These are phyloP conservation scores for Cladophialophora chaetospira DNA, from an alignment of 2,329 filamentous ascomycete species.

Conservation along the genomic window DNA sequence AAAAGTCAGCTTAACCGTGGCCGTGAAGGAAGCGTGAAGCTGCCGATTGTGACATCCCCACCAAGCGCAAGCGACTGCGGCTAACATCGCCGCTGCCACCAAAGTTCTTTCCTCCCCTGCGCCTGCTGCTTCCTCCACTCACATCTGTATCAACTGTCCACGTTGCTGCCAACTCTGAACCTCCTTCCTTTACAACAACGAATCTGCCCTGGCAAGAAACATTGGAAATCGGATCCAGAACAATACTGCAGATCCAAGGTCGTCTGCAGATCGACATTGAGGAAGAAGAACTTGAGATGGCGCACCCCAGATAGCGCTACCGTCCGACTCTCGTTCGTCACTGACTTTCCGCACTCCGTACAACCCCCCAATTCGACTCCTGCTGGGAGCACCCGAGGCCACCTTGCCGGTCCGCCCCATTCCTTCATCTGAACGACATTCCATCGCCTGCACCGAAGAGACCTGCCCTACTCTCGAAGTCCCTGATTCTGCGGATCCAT, in stretches of 20 bases:
- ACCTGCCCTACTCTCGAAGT: background rate
- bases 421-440: background rate
- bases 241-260: background rate
- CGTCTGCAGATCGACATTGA: slow-evolving; percentile 8
- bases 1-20: background rate
- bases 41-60: too few species aligned
- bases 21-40: too few species aligned
- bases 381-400: slow-evolving; percentile 2
- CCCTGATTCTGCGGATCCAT: slow-evolving; percentile 34
- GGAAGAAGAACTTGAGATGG: slow-evolving; percentile 27
- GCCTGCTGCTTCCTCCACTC: background rate
- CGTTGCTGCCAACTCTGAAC: slow-evolving; percentile 1
- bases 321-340: slow-evolving; percentile 11
- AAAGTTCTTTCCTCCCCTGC: slow-evolving; percentile 5
- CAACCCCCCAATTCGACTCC: slow-evolving; percentile 3
- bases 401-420: slow-evolving; percentile 4
- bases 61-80: background rate
- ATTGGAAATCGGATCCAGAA: background rate
- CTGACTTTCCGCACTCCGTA: slow-evolving; percentile 7
- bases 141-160: background rate
- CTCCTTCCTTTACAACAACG: background rate
- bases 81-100: background rate
- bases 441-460: background rate
- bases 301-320: slow-evolving; percentile 26
- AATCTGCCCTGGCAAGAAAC: background rate